A percentile compares a stretch with the other conserved stretches of the same genome.
Evolutionary conservation across 2,329 filamentous ascomycete species (phyloP).

Genomic region (Leptographium lundbergii): DNA sequence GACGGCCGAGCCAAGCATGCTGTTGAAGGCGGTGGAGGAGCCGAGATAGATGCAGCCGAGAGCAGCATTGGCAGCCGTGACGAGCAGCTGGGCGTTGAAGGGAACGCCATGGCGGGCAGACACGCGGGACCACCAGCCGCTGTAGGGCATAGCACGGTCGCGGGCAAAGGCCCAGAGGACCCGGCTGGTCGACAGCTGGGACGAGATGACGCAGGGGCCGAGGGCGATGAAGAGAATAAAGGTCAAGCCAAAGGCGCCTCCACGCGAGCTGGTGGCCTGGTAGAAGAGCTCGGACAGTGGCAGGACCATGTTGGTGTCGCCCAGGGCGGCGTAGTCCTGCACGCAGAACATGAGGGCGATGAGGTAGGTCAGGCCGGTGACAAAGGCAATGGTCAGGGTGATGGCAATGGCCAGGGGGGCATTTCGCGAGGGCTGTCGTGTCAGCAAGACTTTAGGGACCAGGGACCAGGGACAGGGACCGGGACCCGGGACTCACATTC

Average conservation of each 20-base stretch:
- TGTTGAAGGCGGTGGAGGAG: constrained; percentile 26
- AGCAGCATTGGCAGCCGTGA: constrained; percentile 19
- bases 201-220: constrained; percentile 25
- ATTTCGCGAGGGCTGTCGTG: constrained; percentile 21
- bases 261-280: constrained; percentile 26
- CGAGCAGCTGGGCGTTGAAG: constrained; percentile 23
- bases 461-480: background rate
- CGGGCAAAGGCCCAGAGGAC: constrained; percentile 14
- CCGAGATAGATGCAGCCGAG: constrained; percentile 21
- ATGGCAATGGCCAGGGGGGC: constrained; percentile 24
- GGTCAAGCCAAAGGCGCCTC: constrained; percentile 27
- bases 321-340: constrained; percentile 30
- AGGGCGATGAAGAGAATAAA: constrained; percentile 29
- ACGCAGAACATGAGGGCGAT: constrained; percentile 38
- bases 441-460: background rate
- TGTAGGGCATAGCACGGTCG: constrained; percentile 27
- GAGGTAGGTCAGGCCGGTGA: constrained; percentile 36
- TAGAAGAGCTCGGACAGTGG: constrained; percentile 32
- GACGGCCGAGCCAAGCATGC: background rate
- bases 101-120: constrained; percentile 23
- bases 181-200: constrained; percentile 16
- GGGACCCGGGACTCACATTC: constrained; percentile 23
- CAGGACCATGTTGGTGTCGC: constrained; percentile 26
- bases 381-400: constrained; percentile 13
- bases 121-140: constrained; percentile 22